Conservation (phyloP, 257 asterid genomes). For the Ocimum tenuiflorum region DNA sequence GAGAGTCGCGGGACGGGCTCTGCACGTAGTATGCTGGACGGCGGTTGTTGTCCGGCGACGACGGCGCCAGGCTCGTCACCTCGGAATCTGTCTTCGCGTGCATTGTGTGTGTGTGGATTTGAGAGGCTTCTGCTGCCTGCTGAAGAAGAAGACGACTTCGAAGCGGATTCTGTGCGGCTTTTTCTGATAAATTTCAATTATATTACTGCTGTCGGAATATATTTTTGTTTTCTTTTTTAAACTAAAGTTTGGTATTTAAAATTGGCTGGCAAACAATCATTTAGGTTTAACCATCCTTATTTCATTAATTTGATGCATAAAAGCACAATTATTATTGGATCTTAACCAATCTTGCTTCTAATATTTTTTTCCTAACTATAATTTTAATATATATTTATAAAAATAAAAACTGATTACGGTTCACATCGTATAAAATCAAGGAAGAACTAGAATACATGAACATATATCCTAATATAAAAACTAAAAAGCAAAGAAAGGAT, state of each 20-base stretch:
- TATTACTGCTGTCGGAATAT: not conserved
- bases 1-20: slow-evolving; percentile 89
- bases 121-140: not conserved
- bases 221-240: not conserved
- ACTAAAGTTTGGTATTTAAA: not conserved
- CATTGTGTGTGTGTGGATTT: slow-evolving; percentile 32
- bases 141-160: not conserved
- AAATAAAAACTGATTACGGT: too few species aligned
- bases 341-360: too few species aligned
- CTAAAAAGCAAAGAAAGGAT: too few species aligned
- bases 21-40: slow-evolving; percentile 85
- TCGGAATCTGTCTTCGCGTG: slow-evolving; percentile 93
- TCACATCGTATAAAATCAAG: too few species aligned
- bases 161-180: not conserved
- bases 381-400: too few species aligned
- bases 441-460: too few species aligned
- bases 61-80: slow-evolving; percentile 75
- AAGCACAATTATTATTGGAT: too few species aligned
- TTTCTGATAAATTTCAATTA: not conserved
- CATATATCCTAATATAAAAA: too few species aligned
- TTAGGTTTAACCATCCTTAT: not conserved
- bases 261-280: slow-evolving; percentile 10
- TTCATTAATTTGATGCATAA: too few species aligned
- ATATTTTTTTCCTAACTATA: too few species aligned
- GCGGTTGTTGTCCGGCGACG: slow-evolving; percentile 76